Evolutionary conservation across 1,139 yeast species (phyloP).

Genomic region (Geotrichum candidum): DNA sequence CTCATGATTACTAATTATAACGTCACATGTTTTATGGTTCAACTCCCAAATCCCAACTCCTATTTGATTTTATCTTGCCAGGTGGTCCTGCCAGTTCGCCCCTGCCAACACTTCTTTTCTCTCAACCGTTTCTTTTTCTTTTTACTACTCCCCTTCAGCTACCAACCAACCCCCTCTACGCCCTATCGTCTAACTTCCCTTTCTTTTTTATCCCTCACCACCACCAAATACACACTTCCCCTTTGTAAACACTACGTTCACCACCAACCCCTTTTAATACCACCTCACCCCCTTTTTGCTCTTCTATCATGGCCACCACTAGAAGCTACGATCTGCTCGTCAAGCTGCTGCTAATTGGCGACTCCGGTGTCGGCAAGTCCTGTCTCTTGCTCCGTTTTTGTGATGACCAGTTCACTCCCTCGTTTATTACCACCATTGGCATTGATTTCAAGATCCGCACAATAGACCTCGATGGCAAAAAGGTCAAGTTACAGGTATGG

Average conservation of each 20-base stretch:
- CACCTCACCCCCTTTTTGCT: neutral
- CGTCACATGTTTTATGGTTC: too few species aligned
- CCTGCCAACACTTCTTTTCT: neutral
- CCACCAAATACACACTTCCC: neutral
- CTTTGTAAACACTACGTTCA: neutral
- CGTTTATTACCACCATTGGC: conserved; percentile 95
- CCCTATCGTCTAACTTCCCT: neutral
- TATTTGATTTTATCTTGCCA: neutral
- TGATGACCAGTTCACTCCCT: conserved; percentile 94
- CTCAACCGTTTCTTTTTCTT: too few species aligned
- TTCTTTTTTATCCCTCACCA: neutral
- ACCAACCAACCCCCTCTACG: neutral
- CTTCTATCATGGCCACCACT: conserved; percentile 37
- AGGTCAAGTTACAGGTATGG: conserved; percentile 94
- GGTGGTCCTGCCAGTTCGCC: neutral
- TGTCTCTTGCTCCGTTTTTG: conserved; percentile 90
- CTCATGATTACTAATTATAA: too few species aligned
- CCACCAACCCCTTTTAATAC: neutral
- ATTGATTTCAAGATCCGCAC: conserved; percentile 97
- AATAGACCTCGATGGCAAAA: conserved; percentile 86
- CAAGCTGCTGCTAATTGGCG: conserved; percentile 91
- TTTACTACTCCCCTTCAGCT: neutral
- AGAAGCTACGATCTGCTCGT: conserved; percentile 90
- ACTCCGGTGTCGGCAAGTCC: conserved; percentile 93
- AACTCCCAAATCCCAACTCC: too few species aligned